These are phyloP conservation scores for Crithidia sp. DNA, from an alignment of 208 protist species.

Conservation along the genomic window DNA sequence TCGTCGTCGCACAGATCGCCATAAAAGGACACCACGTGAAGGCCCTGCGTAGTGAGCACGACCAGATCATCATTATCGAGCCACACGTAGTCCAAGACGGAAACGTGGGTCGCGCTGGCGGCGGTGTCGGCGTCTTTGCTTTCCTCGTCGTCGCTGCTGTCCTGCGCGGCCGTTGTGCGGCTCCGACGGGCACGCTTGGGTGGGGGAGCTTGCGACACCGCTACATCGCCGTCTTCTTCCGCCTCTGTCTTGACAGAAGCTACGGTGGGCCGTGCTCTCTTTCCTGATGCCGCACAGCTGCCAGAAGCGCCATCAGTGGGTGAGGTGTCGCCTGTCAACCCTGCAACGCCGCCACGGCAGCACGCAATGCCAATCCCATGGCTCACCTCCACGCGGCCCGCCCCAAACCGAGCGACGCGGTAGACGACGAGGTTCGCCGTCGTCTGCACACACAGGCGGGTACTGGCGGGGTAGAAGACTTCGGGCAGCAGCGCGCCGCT, in stretches of 20 bases:
- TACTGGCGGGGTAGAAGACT: slow-evolving; percentile 63
- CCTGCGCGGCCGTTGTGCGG: too few species aligned
- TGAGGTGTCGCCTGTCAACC: not conserved
- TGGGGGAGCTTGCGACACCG: too few species aligned
- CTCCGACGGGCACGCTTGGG: too few species aligned
- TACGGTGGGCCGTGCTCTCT: too few species aligned
- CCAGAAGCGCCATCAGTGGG: too few species aligned
- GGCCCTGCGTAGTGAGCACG: slow-evolving; percentile 50
- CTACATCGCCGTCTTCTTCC: too few species aligned
- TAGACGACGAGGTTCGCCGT: slow-evolving; percentile 72
- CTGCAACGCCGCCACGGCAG: slow-evolving; percentile 7
- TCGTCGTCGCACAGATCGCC: slow-evolving; percentile 48
- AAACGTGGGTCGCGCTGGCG: too few species aligned
- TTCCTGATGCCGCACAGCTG: not conserved
- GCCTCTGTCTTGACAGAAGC: too few species aligned
- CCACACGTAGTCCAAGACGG: slow-evolving; percentile 66
- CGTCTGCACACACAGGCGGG: slow-evolving; percentile 70
- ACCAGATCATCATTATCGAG: slow-evolving; percentile 59
- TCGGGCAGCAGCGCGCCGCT: slow-evolving; percentile 49
- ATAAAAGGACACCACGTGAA: slow-evolving; percentile 50
- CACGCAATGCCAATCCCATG: slow-evolving; percentile 48
- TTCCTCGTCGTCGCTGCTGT: not conserved
- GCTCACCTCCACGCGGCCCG: slow-evolving; percentile 33
- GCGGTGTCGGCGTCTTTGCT: not conserved
- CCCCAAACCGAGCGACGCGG: slow-evolving; percentile 53